Percentiles rank a stretch among this genome's conserved stretches.
Conservation (phyloP, 208 protist genomes). For the Leishmania gerbilli region DNA sequence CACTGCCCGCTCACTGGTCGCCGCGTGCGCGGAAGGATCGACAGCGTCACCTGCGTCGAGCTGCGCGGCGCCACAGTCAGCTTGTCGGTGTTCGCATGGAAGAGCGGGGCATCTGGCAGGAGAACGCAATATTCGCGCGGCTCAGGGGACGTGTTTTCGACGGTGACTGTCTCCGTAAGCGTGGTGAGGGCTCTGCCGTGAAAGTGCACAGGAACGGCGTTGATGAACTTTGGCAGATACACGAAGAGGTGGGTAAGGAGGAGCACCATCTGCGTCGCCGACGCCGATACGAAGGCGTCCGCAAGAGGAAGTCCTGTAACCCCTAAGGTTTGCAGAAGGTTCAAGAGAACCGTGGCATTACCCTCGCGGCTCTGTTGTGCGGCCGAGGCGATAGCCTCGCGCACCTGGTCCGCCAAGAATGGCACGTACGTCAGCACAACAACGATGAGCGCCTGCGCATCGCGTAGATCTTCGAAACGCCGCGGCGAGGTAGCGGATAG, state of each 20-base stretch:
- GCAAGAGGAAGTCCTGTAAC: conserved; percentile 38
- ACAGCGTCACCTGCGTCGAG: conserved; percentile 51
- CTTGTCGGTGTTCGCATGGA: conserved; percentile 50
- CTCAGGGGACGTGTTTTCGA: conserved; percentile 76
- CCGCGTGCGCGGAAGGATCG: conserved; percentile 74
- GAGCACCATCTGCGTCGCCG: conserved; percentile 68
- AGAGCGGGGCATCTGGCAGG: conserved; percentile 62
- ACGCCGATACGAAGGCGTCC: conserved; percentile 58
- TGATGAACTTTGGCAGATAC: conserved; percentile 76
- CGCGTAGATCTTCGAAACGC: conserved; percentile 74
- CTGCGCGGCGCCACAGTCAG: conserved; percentile 66
- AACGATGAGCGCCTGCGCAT: conserved; percentile 67
- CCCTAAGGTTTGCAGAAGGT: conserved; percentile 51
- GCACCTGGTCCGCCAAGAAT: conserved; percentile 31
- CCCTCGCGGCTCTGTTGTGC: conserved; percentile 20
- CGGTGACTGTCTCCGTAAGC: conserved; percentile 74
- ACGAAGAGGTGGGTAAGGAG: conserved; percentile 80
- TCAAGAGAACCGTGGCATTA: conserved; percentile 50
- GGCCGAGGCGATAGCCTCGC: conserved; percentile 10
- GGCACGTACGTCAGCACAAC: conserved; percentile 80
- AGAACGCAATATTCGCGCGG: conserved; percentile 74
- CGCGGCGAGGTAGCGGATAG: conserved; percentile 1
- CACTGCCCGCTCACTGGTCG: conserved; percentile 59
- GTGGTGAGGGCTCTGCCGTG: conserved; percentile 77
- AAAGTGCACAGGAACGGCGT: conserved; percentile 68